These are phyloP conservation scores for Phytophthora pseudosyringae DNA, from an alignment of 352 stramenopile species.

Conservation along the genomic window DNA sequence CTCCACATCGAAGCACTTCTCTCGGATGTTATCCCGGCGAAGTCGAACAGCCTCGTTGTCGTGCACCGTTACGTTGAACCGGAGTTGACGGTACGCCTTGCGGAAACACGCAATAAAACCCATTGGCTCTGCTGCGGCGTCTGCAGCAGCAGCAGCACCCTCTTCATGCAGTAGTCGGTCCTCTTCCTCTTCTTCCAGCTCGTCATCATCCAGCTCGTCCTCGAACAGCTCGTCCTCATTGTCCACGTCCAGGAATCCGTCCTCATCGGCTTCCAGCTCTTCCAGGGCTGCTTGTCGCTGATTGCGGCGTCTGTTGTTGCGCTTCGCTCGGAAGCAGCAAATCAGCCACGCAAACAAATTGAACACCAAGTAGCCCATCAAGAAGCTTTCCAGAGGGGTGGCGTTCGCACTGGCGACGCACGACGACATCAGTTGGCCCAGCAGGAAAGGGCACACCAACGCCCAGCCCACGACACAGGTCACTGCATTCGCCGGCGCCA, in stretches of 20 bases:
- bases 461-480: slow-evolving; percentile 66
- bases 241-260: slow-evolving; percentile 42
- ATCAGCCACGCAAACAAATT: slow-evolving; percentile 79
- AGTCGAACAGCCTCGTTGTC: slow-evolving; percentile 72
- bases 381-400: slow-evolving; percentile 68
- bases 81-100: slow-evolving; percentile 70
- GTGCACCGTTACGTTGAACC: slow-evolving; percentile 77
- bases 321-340: slow-evolving; percentile 70
- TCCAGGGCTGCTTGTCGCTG: slow-evolving; percentile 43
- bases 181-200: slow-evolving; percentile 45
- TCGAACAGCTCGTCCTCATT: slow-evolving; percentile 49
- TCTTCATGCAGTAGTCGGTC: slow-evolving; percentile 25
- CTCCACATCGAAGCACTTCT: slow-evolving; percentile 75
- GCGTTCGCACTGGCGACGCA: slow-evolving; percentile 57
- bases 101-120: slow-evolving; percentile 64
- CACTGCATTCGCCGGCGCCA: slow-evolving; percentile 60
- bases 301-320: slow-evolving; percentile 50
- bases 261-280: slow-evolving; percentile 43
- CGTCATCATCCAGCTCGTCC: slow-evolving; percentile 43
- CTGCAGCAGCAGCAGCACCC: slow-evolving; percentile 13
- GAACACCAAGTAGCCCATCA: slow-evolving; percentile 78
- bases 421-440: slow-evolving; percentile 67
- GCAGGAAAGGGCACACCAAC: slow-evolving; percentile 70
- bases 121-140: slow-evolving; percentile 22
- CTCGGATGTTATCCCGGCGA: slow-evolving; percentile 59